phyloP scores from a whole-genome alignment of 768 basidiomycete species.

The Phanerodontia chrysosporium region DNA sequence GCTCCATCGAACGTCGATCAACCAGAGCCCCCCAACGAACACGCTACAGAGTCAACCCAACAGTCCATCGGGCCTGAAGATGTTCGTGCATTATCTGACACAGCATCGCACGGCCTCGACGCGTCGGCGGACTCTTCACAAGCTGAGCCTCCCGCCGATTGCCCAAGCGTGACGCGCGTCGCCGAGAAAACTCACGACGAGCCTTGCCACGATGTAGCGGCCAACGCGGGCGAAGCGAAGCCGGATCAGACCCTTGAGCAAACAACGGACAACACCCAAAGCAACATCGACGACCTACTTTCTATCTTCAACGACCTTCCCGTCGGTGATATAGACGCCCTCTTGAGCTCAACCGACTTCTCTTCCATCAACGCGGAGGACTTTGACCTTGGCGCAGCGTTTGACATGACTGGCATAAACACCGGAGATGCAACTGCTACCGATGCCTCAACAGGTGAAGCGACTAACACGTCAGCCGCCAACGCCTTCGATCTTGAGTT shows the following conservation, averaged over 20 bases:
- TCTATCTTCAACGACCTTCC: conserved; percentile 20
- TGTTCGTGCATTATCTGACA: no score
- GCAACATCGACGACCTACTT: conserved; percentile 22
- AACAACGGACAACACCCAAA: neutral
- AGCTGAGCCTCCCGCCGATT: neutral
- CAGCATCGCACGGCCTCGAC: no score
- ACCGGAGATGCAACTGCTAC: neutral
- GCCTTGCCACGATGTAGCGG: neutral
- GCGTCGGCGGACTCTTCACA: no score
- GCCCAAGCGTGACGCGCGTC: neutral
- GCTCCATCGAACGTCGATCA: no score
- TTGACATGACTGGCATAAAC: neutral
- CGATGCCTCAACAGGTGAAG: neutral
- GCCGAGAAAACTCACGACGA: neutral
- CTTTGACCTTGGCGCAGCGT: neutral
- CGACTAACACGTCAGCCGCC: neutral
- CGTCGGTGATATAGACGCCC: conserved; percentile 16
- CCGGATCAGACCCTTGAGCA: neutral
- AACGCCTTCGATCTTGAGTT: neutral
- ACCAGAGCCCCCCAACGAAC: no score
- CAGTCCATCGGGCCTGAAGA: no score
- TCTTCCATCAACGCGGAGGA: neutral
- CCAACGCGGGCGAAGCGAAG: neutral
- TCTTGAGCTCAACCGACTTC: conserved; percentile 7
- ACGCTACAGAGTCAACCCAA: no score